Evolutionary conservation across 139 green algal genomes (phyloP).

Genomic region (Chlamydomonas incerta): DNA sequence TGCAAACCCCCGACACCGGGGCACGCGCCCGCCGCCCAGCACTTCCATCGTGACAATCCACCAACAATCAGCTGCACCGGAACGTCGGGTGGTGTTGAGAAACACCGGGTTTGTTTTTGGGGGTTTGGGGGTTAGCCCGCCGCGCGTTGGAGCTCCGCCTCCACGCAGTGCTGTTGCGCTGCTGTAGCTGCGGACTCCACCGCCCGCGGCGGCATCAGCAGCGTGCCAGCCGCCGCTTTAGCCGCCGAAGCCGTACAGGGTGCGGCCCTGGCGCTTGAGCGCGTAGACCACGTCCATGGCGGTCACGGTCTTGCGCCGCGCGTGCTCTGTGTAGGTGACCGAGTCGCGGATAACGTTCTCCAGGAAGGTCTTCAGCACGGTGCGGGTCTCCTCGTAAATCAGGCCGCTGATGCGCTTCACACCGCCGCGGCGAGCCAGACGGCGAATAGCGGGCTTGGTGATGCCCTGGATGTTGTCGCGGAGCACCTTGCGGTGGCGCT

Average conservation of each 20-base stretch:
- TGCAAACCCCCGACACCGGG: too few relatives aligned
- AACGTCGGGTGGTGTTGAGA: not conserved
- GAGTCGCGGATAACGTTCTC: conserved; percentile 94
- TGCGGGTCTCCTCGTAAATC: conserved; percentile 93
- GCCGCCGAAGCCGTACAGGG: conserved; percentile 44
- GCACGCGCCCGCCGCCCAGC: too few relatives aligned
- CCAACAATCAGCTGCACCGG: not conserved
- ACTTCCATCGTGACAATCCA: not conserved
- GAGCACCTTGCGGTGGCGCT: conserved; percentile 93
- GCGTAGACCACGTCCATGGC: conserved; percentile 97
- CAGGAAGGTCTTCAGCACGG: conserved; percentile 93
- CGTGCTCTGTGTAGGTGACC: conserved; percentile 98
- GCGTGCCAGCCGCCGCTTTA: not conserved
- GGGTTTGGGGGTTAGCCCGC: not conserved
- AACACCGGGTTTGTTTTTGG: not conserved
- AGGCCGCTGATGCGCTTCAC: conserved; percentile 92
- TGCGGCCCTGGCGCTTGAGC: conserved; percentile 64
- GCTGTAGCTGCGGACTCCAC: not conserved
- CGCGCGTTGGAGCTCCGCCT: too few relatives aligned
- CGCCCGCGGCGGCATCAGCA: too few relatives aligned
- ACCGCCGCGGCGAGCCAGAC: conserved; percentile 88
- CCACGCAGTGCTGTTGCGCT: not conserved
- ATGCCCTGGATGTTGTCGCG: conserved; percentile 97
- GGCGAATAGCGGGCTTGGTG: conserved; percentile 92
- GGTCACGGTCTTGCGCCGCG: conserved; percentile 95